These are phyloP conservation scores for Alternaria longipes DNA, from an alignment of 2,329 filamentous ascomycete species.

Conservation along the genomic window DNA sequence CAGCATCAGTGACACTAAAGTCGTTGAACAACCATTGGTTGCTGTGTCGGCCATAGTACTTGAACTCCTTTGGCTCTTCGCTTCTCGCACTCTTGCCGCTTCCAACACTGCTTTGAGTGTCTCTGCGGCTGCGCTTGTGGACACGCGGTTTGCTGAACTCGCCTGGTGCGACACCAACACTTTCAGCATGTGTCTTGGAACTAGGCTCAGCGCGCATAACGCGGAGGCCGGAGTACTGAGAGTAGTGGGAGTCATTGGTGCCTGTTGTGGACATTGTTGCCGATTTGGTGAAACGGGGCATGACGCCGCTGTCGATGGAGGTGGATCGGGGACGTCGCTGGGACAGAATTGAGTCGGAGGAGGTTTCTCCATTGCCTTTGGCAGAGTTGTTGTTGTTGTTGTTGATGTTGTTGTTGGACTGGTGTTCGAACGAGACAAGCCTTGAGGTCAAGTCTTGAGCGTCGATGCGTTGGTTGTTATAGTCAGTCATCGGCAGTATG, in stretches of 20 bases:
- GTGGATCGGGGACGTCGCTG: slow-evolving; percentile 36
- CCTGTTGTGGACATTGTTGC: slow-evolving; percentile 37
- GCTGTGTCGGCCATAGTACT: slow-evolving; percentile 48
- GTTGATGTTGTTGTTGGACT: slow-evolving; percentile 1
- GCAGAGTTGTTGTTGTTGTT: slow-evolving; percentile 2
- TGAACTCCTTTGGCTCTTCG: slow-evolving; percentile 36
- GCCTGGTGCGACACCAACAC: slow-evolving; percentile 33
- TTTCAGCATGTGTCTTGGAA: slow-evolving; percentile 22
- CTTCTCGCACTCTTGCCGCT: slow-evolving; percentile 20
- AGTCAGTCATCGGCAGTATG: slow-evolving; percentile 43
- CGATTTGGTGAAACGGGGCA: slow-evolving; percentile 37
- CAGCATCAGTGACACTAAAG: slow-evolving; percentile 47
- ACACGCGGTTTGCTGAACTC: slow-evolving; percentile 43
- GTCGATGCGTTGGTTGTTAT: slow-evolving; percentile 32
- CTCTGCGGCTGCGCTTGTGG: slow-evolving; percentile 26
- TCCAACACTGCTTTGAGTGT: slow-evolving; percentile 23
- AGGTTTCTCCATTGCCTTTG: slow-evolving; percentile 24
- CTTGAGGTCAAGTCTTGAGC: slow-evolving; percentile 38
- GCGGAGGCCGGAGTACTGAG: slow-evolving; percentile 18
- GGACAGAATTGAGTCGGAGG: slow-evolving; percentile 28
- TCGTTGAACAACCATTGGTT: slow-evolving; percentile 53
- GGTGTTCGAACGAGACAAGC: slow-evolving; percentile 27
- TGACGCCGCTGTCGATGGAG: slow-evolving; percentile 37
- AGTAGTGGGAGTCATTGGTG: slow-evolving; percentile 23
- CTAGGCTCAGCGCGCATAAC: slow-evolving; percentile 25